Evolutionary conservation across 1,284 basidiomycete genomes (phyloP).

Genomic region (Trametes pubescens): DNA sequence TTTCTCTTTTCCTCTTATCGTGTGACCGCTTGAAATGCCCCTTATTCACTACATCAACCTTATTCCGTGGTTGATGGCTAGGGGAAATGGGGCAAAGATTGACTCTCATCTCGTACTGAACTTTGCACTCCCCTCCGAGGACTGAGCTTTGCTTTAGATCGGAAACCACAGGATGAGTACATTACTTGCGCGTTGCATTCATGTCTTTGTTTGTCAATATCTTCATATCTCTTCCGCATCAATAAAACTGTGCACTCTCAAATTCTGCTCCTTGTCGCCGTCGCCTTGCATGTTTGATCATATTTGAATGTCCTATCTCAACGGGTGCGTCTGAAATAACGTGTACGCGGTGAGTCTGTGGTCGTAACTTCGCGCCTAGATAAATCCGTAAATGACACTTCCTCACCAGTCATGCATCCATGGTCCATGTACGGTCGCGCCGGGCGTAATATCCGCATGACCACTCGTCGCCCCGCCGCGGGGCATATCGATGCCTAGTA

Average conservation of each 20-base stretch:
- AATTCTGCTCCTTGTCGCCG: too few relatives aligned
- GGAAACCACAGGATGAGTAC: conserved; percentile 25
- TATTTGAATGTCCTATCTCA: too few relatives aligned
- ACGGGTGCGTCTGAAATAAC: too few relatives aligned
- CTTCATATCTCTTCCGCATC: too few relatives aligned
- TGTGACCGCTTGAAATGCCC: conserved; percentile 37
- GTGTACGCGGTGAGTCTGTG: too few relatives aligned
- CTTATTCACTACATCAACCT: conserved; percentile 81
- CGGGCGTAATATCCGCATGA: not conserved
- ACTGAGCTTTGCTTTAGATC: conserved; percentile 8
- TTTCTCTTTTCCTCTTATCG: not conserved
- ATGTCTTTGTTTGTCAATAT: not conserved
- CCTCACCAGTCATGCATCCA: not conserved
- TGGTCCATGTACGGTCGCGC: not conserved
- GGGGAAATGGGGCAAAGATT: conserved; percentile 84
- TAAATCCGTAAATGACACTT: too few relatives aligned
- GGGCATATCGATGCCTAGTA: not conserved
- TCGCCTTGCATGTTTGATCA: too few relatives aligned
- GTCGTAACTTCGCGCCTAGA: too few relatives aligned
- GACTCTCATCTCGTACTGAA: conserved; percentile 29
- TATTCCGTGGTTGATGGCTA: conserved; percentile 70
- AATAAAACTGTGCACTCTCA: too few relatives aligned
- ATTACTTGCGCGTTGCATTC: not conserved
- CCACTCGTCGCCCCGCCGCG: not conserved
- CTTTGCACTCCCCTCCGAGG: conserved; percentile 18